Evolutionary conservation across 2,329 filamentous ascomycete species (phyloP), one percentile per base, ranked within the genome.

Genomic region (Exophiala sideris): DNA sequence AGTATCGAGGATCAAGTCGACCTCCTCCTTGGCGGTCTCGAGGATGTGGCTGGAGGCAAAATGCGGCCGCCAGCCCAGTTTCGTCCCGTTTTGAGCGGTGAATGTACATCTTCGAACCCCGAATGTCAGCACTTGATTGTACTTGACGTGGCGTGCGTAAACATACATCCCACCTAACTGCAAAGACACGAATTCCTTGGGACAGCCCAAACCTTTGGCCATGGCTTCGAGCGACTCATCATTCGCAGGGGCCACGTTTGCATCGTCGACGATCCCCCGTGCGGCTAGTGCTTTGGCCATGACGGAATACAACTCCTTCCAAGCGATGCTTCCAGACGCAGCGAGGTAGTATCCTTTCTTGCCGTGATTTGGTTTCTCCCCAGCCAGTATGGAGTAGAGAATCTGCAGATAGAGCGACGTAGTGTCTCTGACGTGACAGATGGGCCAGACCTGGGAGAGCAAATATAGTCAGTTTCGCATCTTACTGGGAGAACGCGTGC

Each of bases 321-420:
- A 82, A 0, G 69, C 70, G 3, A 81, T 66, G n/a, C 66, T 71
- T 1, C 79, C 79, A 0, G 77, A 66, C 0, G 77, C 60, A 1
- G 78, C 79, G 7, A 81, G 71, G 58, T 77, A 82, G 58, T 76
- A 80, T 0, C 79, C 79, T 1, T 73, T 67, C 49, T 68, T 73
- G 0, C 76, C 76, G 48, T 74, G 55, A 3, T 63, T 70, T 0
- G 70, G 66, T 3, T 73, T 65, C 9, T 69, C 63, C 0, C 66
- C 72, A 2, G 56, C 58, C 2, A 81, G 59, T 11, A 81, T 80
- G 2, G 64, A 67, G 1, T 69, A 67, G 6, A 80, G 59, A 0
- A 81, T 66, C 3, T 71, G 61, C 1, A 79, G 44, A 48, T 79
- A 81, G 1, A 81, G 58, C 0, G 61, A 62, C 0, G 73, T 69